Evolutionary conservation across 306 rosid genomes (phyloP).

Genomic region (Prunus mongolica): DNA sequence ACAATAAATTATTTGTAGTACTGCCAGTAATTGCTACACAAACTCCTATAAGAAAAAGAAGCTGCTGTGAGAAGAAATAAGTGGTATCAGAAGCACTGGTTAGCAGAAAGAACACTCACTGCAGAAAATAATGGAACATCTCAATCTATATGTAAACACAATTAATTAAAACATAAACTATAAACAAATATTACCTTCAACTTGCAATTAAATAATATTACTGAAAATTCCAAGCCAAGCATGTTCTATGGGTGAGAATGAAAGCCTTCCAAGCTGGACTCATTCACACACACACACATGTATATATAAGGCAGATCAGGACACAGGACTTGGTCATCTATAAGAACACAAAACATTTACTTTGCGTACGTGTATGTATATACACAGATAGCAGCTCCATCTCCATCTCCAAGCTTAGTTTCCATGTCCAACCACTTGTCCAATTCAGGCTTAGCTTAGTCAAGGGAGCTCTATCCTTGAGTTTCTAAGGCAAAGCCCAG

Average conservation of each 20-base stretch:
- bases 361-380: neutral
- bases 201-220: neutral
- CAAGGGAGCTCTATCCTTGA: neutral
- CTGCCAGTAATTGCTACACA: neutral
- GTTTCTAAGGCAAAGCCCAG: neutral
- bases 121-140: too few relatives aligned
- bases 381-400: neutral
- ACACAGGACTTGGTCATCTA: neutral
- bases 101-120: too few relatives aligned
- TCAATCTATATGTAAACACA: neutral
- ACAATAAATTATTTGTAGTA: neutral
- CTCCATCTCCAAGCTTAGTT: neutral
- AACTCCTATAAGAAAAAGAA: neutral
- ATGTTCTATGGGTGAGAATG: neutral
- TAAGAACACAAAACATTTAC: neutral
- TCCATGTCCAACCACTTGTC: neutral
- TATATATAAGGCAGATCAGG: neutral
- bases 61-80: too few relatives aligned
- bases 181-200: neutral
- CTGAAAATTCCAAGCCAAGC: neutral
- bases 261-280: neutral
- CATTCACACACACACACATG: neutral
- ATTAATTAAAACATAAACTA: too few relatives aligned
- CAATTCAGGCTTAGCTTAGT: too few relatives aligned
- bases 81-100: too few relatives aligned